Percentiles rank a stretch among this genome's conserved stretches.
phyloP scores from a whole-genome alignment of 1,284 basidiomycete species.

The Sanghuangporus sanghuang region DNA sequence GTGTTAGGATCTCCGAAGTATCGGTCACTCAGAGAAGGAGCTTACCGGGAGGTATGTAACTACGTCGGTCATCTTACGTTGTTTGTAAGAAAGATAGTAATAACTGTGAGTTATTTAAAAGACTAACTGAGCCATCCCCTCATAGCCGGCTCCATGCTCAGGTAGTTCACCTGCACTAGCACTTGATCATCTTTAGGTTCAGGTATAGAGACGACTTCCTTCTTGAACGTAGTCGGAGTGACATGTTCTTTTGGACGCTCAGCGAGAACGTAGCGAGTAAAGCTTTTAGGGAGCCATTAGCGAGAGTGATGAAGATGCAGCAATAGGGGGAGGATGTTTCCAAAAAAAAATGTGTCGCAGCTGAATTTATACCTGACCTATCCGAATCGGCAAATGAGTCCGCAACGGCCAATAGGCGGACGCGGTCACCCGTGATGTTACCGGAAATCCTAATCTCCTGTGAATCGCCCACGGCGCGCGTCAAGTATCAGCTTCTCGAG shows the following conservation, averaged over 20 bases:
- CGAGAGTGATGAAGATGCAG: background rate
- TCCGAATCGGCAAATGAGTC: too few relatives aligned
- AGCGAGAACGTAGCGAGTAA: constrained; percentile 69
- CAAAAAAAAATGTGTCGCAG: too few relatives aligned
- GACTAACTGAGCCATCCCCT: constrained; percentile 64
- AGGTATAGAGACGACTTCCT: constrained; percentile 44
- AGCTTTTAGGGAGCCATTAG: constrained; percentile 33
- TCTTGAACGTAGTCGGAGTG: constrained; percentile 45
- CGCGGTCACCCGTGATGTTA: too few relatives aligned
- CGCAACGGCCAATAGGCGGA: too few relatives aligned
- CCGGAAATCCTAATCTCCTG: too few relatives aligned
- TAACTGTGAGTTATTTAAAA: background rate
- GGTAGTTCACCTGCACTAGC: constrained; percentile 68
- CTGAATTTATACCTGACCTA: too few relatives aligned
- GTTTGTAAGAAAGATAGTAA: background rate
- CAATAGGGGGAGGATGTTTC: background rate
- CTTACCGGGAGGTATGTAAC: constrained; percentile 50
- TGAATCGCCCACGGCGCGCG: too few relatives aligned
- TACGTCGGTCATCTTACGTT: constrained; percentile 43
- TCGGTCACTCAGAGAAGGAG: background rate
- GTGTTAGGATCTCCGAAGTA: background rate
- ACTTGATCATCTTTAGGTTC: constrained; percentile 54
- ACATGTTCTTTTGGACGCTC: constrained; percentile 66
- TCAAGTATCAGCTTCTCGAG: too few relatives aligned
- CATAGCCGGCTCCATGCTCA: constrained; percentile 85